A percentile compares a stretch with the other conserved stretches of the same genome.
phyloP scores from a whole-genome alignment of 2,329 filamentous ascomycete genomes.

The Botrytis elliptica region DNA sequence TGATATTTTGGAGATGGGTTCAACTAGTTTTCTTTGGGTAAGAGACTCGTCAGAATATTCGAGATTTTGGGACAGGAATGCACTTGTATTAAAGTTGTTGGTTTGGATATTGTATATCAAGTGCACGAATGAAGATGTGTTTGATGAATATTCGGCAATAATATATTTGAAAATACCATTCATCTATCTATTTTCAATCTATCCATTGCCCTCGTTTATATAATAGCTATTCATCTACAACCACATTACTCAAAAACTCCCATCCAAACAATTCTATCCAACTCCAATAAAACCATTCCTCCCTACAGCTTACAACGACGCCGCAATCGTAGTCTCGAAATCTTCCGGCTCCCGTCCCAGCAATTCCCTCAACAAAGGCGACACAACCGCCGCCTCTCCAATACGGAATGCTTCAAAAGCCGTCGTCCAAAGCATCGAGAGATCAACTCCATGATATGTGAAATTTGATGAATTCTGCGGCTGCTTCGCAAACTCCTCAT shows the following conservation, averaged over 20 bases:
- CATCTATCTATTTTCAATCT: not conserved
- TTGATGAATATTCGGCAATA: not conserved
- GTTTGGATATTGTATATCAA: too few relatives aligned
- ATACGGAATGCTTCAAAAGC: not conserved
- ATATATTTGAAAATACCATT: rapidly evolving
- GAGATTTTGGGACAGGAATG: too few relatives aligned
- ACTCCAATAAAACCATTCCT: not conserved
- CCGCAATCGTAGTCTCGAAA: not conserved
- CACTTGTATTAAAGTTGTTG: too few relatives aligned
- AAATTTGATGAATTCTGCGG: not conserved
- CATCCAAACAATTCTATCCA: not conserved
- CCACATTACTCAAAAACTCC: not conserved
- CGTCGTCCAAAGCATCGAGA: not conserved
- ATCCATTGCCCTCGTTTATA: not conserved
- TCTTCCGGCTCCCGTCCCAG: not conserved
- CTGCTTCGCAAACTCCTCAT: not conserved
- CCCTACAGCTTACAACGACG: not conserved
- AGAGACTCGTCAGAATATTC: too few relatives aligned
- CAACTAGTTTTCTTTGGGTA: not conserved
- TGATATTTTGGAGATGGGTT: not conserved
- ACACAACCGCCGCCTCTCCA: not conserved
- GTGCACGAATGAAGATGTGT: too few relatives aligned
- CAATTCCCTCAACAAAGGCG: not conserved
- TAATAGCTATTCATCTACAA: not conserved
- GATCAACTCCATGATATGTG: not conserved